Conservation (phyloP, 208 protist genomes). For the Leishmania tarentolae region DNA sequence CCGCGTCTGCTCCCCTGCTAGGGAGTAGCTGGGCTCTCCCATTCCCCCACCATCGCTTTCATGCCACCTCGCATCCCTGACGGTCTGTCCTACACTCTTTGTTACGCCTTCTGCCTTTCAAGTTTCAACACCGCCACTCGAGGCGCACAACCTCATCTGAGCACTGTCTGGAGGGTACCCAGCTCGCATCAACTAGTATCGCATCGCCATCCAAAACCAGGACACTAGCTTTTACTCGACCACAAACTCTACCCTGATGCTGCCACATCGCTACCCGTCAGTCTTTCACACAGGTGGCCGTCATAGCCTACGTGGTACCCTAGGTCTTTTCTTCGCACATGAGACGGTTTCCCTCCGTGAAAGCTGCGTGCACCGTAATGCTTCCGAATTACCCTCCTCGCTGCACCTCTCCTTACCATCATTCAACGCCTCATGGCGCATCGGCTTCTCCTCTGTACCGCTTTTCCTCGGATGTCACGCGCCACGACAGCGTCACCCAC, state of each 20-base stretch:
- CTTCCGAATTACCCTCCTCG: not conserved
- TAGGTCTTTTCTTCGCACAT: not conserved
- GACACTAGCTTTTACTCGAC: not conserved
- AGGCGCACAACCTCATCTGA: not conserved
- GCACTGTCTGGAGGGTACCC: not conserved
- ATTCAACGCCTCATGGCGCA: not conserved
- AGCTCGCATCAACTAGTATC: not conserved
- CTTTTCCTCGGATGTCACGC: not conserved
- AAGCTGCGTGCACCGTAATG: not conserved
- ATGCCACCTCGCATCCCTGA: not conserved
- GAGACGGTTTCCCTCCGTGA: too few species aligned
- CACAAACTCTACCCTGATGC: not conserved
- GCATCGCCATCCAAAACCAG: not conserved
- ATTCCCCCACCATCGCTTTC: not conserved
- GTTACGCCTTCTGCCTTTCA: constrained; percentile 15
- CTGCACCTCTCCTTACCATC: not conserved
- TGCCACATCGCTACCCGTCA: not conserved
- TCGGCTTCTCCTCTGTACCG: too few species aligned
- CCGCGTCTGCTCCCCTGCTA: not conserved
- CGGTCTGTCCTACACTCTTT: not conserved
- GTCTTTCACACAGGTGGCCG: not conserved
- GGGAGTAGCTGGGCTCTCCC: not conserved
- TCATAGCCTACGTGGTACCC: not conserved
- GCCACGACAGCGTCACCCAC: not conserved
- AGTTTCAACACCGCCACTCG: not conserved